Percentiles rank a stretch among this genome's conserved stretches.
These are phyloP conservation scores for Monoraphidium neglectum DNA, from an alignment of 139 green algal species.

Conservation along the genomic window DNA sequence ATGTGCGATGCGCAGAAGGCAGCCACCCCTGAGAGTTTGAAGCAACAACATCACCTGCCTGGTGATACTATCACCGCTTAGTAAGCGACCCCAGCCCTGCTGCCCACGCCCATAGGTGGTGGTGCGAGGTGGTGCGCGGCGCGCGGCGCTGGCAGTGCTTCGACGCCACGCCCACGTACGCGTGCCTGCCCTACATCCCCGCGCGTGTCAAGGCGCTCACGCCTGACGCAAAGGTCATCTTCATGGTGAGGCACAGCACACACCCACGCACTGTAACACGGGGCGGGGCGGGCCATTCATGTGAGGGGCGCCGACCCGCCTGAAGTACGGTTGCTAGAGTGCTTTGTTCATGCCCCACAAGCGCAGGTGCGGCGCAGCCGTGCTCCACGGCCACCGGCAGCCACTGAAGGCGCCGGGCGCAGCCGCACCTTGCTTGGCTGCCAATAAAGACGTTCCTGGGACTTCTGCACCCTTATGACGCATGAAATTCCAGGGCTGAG, in stretches of 20 bases:
- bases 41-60: neutral
- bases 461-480: too few relatives aligned
- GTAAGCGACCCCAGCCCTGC: neutral
- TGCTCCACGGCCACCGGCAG: neutral
- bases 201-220: slow-evolving; percentile 63
- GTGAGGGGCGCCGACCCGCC: neutral
- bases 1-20: neutral
- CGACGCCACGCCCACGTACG: slow-evolving; percentile 77
- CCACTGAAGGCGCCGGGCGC: too few relatives aligned
- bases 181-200: slow-evolving; percentile 70
- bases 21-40: neutral
- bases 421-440: too few relatives aligned
- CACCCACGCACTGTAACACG: neutral
- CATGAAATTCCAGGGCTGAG: too few relatives aligned
- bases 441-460: too few relatives aligned
- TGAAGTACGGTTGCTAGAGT: neutral
- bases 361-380: neutral
- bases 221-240: slow-evolving; percentile 75
- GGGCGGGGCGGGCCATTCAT: neutral
- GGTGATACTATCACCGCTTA: neutral
- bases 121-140: slow-evolving; percentile 45
- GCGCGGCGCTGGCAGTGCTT: slow-evolving; percentile 70
- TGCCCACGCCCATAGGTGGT: slow-evolving; percentile 40
- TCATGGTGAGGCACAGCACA: slow-evolving; percentile 57
- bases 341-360: neutral